Evolutionary conservation across 1,139 yeast species (phyloP), one percentile per base, ranked within the genome.

Genomic region (Debaryomycetaceae sp.): DNA sequence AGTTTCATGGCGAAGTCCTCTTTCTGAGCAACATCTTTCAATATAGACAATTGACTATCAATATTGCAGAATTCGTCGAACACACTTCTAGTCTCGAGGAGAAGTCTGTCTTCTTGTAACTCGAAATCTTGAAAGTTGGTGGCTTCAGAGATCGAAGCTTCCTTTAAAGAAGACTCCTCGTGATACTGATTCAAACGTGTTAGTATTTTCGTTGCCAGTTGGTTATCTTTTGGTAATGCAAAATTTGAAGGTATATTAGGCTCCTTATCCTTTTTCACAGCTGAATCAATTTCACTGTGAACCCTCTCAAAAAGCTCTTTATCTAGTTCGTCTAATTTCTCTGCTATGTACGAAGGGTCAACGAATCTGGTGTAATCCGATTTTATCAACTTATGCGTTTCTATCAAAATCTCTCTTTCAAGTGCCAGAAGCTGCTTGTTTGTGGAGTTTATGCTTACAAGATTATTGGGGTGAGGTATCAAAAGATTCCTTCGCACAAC

Each of bases 401-500:
- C 81, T 5, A 49, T 42, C 7, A 59, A 61, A 0, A 83, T 65
- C n/a, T 56, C 45, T 9, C 48, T 37, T 2, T 60, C 62, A 3
- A 69, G 33, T 1, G 39, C 44, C 5, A 45, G 40, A 6, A 44
- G 36, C 7, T 17, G 7, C 11, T 27, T 27, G 11, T 37, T 34
- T 1, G 44, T 43, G n/a, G 40, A 6, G 7, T 45, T 48, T 8
- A 44, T 14, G 5, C 38, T 46, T 22, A 44, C 56, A 1, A 57
- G 31, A 0, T 45, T 34, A 2, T 50, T 44, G 0, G 76, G 66
- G 13, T 63, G 40, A 0, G 88, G 87, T 8, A 84, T 64, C 0
- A 75, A 72, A n/a, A 84, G 65, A 0, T 68, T 75, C 40, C 62
- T 58, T 50, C 78, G 81, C 0, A 81, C 61, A 0, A 70, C 84